phyloP scores from a whole-genome alignment of 163 green algal genomes.

The Smithsoniella earleae region DNA sequence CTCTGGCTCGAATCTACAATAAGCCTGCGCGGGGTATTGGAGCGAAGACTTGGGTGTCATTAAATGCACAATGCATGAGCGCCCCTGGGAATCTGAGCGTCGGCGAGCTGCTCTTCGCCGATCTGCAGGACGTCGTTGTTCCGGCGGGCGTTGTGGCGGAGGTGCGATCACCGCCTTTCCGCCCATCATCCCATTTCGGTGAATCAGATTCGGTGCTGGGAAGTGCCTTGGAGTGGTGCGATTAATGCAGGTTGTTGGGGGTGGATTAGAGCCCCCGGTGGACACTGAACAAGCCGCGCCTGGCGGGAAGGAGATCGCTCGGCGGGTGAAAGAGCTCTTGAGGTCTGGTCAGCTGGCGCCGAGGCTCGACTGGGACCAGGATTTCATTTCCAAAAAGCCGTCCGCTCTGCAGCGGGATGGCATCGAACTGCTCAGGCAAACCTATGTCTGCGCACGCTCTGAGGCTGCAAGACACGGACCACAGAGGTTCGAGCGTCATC shows the following conservation, averaged over 20 bases:
- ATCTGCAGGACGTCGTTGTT: neutral
- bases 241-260: no score
- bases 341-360: neutral
- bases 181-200: no score
- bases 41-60: neutral
- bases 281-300: no score
- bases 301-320: no score
- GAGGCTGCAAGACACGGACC: neutral
- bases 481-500: neutral
- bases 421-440: neutral
- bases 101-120: neutral
- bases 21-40: neutral
- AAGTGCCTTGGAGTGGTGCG: no score
- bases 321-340: neutral
- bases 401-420: neutral
- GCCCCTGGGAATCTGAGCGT: neutral
- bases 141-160: neutral
- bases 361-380: neutral
- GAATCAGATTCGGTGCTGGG: no score
- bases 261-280: no score
- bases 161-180: neutral
- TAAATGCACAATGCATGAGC: neutral
- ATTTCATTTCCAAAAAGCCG: neutral
- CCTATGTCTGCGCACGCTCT: neutral
- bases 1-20: slow-evolving; percentile 1